Evolutionary conservation across 2,329 filamentous ascomycete species (phyloP), one percentile per base, ranked within the genome.

Genomic region (Penicillium sclerotigenum): DNA sequence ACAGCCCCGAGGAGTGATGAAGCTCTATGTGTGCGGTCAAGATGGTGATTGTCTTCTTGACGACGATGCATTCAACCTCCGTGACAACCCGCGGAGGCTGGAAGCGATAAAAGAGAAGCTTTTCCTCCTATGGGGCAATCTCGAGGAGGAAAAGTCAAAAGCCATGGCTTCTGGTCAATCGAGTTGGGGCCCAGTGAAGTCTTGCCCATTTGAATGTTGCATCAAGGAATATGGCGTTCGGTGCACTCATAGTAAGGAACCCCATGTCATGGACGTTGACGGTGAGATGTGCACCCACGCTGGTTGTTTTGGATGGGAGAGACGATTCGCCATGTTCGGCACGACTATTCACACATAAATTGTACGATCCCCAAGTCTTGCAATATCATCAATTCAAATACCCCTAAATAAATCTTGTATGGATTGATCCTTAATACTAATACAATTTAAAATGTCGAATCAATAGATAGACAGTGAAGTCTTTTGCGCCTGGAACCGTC

Each of bases 91-190:
- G 2, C 49, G 71, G 0, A 66, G 74, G 1, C 75, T 94, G 1
- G 69, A 65, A 3, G 59, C 71, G 7, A 74, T 97, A 5, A 82
- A 84, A 48, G 84, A 95, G 63, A 86, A 83, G 63, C 78, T 97
- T 53, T 93, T 87, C 68, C 76, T 84, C 34, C 78, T 97, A 1
- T 97, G 93, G 92, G 93, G 93, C 1, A 84, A 96, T 58, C 78
- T 97, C 1, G 86, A 92, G 68, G 90, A 96, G 68, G 71, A 77
- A 46, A 90, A 89, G 40, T 48, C 66, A 2, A 69, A 64, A n/a
- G 64, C 71, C 2, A 62, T 71, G 20, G 58, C 43, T 36, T 52
- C 55, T 40, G 61, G 59, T 42, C 49, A 63, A 41, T 34, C 54
- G 20, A 54, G 18, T 53, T 63, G 57, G 64, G 56, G 34, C 13